These are phyloP conservation scores for Rubia yunnanensis DNA, from an alignment of 257 asterid species.

Conservation along the genomic window DNA sequence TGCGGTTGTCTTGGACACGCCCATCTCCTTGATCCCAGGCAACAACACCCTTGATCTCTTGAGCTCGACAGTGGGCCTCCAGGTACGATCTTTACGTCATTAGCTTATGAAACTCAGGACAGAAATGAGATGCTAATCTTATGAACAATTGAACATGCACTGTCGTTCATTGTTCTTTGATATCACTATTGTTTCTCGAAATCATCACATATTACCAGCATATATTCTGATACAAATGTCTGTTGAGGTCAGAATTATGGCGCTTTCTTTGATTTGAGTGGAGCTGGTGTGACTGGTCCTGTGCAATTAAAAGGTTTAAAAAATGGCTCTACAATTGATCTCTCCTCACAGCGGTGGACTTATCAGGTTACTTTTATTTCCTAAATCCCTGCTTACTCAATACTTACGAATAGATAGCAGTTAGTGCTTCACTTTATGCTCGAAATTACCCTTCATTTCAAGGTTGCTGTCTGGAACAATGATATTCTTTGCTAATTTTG, in stretches of 20 bases:
- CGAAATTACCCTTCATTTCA: too few relatives aligned
- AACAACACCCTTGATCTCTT: constrained; percentile 59
- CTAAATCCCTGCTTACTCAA: too few relatives aligned
- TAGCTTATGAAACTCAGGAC: neutral
- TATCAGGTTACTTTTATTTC: constrained; percentile 47
- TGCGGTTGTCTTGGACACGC: constrained; percentile 46
- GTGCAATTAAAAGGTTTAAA: constrained; percentile 43
- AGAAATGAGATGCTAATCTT: neutral
- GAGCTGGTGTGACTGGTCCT: constrained; percentile 71
- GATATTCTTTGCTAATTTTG: neutral
- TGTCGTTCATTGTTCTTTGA: neutral
- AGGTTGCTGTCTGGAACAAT: neutral
- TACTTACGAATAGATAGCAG: too few relatives aligned
- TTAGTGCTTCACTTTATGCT: neutral
- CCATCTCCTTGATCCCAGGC: constrained; percentile 48
- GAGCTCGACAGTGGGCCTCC: constrained; percentile 77
- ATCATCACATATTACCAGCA: neutral
- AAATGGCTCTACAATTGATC: constrained; percentile 46
- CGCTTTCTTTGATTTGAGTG: constrained; percentile 43
- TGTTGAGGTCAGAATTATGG: constrained; percentile 53
- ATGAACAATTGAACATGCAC: neutral
- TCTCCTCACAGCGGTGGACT: constrained; percentile 56
- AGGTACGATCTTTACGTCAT: constrained; percentile 31
- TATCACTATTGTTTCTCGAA: neutral
- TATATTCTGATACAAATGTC: constrained; percentile 13